Evolutionary conservation across 805 yeast genomes (phyloP), one percentile per base, ranked within the genome.

Genomic region (Zygosaccharomyces gambellarensis): DNA sequence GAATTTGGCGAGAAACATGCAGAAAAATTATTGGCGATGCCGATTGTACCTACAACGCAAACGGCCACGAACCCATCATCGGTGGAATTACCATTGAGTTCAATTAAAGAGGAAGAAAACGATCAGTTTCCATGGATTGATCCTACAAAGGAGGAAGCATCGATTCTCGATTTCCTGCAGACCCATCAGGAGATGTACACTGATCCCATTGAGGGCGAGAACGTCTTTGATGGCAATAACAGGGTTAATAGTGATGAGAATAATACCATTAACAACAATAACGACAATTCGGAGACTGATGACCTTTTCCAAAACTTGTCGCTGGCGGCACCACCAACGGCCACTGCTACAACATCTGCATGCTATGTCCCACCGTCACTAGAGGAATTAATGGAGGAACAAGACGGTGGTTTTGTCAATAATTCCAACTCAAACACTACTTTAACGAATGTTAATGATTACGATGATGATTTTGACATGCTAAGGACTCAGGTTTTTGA

Each of bases 361-460:
- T 44, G 52, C 39, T 62, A 60, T 45, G 49, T 64, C 40, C 62
- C 70, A 4, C 69, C 69, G 27, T 57, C 67, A 9, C 52, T 65
- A 30, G 70, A 64, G 48, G 70, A 64, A 39, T 47, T 65, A 32
- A 63, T 65, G 62, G 68, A 63, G 19, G 69, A 65, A 31, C 66
- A 61, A 47, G 64, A 61, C 23, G 47, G 53, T 21, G 50, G 53
- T 9, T 41, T 40, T 14, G 36, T 40, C 12, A 44, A 44, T 27
- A 44, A 47, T 34, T 39, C 45, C 32, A 36, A 27, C 21, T 32
- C 39, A 11, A 31, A 31, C 27, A 31, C 45, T 5, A 27, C 40
- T 30, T 23, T 36, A 21, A 43, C 40, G 46, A 42, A 46, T 29
- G 54, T 46, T 38, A 49, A 50, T 36, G 53, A 52, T 34, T 46